Conservation (phyloP, 441 rosid species). For the Capsella rubella region DNA sequence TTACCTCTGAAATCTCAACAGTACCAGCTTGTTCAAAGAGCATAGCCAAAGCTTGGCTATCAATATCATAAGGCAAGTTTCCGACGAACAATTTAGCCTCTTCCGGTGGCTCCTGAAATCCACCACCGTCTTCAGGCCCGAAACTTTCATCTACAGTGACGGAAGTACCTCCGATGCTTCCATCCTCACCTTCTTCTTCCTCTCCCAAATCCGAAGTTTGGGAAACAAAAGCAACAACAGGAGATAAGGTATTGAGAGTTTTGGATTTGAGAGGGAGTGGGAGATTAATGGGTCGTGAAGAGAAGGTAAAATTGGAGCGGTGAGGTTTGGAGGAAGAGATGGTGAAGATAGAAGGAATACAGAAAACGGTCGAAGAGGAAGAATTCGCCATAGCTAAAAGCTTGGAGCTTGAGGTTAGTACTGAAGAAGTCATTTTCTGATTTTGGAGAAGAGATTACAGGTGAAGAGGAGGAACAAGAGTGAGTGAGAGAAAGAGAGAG, state of each 20-base stretch:
- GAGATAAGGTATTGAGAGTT: not conserved
- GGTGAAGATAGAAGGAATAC: not conserved
- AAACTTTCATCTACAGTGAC: not conserved
- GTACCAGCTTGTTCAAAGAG: constrained; percentile 16
- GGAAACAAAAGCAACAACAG: not conserved
- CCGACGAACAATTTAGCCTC: not conserved
- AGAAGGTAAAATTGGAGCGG: not conserved
- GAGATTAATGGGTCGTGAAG: not conserved
- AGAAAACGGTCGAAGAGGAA: not conserved
- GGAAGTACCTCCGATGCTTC: not conserved
- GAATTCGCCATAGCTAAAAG: not conserved
- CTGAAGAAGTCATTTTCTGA: constrained; percentile 8
- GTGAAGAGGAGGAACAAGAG: not conserved
- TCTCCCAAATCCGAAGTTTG: not conserved
- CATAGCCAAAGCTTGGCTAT: constrained; percentile 8
- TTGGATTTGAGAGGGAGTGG: not conserved
- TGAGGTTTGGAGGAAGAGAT: not conserved
- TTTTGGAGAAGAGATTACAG: not conserved
- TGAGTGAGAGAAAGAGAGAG: not conserved
- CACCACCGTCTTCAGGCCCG: not conserved
- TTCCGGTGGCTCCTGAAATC: not conserved
- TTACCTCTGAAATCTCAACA: not conserved
- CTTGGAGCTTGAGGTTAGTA: not conserved
- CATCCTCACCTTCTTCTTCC: constrained; percentile 1
- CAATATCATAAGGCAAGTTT: not conserved